A percentile compares a stretch with the other conserved stretches of the same genome.
These are phyloP conservation scores for Pythium periplocum DNA, from an alignment of 352 stramenopile species.

Conservation along the genomic window DNA sequence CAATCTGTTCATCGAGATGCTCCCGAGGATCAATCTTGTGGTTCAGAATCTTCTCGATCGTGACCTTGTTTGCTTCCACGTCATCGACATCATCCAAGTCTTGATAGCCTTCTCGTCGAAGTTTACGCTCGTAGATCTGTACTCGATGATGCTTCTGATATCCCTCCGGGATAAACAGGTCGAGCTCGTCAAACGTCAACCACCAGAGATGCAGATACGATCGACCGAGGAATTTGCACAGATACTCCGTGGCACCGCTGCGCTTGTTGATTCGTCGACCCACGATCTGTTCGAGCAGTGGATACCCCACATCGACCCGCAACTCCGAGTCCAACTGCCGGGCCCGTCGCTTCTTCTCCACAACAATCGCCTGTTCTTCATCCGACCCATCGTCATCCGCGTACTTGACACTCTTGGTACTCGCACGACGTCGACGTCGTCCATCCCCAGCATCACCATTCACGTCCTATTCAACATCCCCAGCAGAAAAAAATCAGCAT, in stretches of 20 bases:
- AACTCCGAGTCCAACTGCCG: slow-evolving; percentile 74
- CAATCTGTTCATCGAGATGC: slow-evolving; percentile 81
- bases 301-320: slow-evolving; percentile 44
- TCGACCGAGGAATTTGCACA: slow-evolving; percentile 84
- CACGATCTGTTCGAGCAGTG: slow-evolving; percentile 76
- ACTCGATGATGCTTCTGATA: slow-evolving; percentile 86
- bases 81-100: slow-evolving; percentile 86
- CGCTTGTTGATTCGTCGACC: slow-evolving; percentile 75
- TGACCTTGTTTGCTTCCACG: slow-evolving; percentile 81
- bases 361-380: slow-evolving; percentile 42
- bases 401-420: slow-evolving; percentile 66
- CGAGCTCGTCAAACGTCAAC: slow-evolving; percentile 83
- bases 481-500: background rate
- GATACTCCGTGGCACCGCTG: slow-evolving; percentile 68
- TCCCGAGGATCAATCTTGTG: slow-evolving; percentile 79
- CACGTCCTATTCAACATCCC: background rate
- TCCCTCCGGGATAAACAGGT: slow-evolving; percentile 78
- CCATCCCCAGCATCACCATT: slow-evolving; percentile 5
- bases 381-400: slow-evolving; percentile 69
- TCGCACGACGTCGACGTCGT: slow-evolving; percentile 32
- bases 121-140: slow-evolving; percentile 79
- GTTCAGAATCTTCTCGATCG: slow-evolving; percentile 85
- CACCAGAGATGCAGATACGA: slow-evolving; percentile 88
- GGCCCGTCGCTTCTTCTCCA: slow-evolving; percentile 66
- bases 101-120: slow-evolving; percentile 76